Base-by-base conservation (phyloP, 2,329 filamentous ascomycete species). In the Pestalotiopsis fici region DNA sequence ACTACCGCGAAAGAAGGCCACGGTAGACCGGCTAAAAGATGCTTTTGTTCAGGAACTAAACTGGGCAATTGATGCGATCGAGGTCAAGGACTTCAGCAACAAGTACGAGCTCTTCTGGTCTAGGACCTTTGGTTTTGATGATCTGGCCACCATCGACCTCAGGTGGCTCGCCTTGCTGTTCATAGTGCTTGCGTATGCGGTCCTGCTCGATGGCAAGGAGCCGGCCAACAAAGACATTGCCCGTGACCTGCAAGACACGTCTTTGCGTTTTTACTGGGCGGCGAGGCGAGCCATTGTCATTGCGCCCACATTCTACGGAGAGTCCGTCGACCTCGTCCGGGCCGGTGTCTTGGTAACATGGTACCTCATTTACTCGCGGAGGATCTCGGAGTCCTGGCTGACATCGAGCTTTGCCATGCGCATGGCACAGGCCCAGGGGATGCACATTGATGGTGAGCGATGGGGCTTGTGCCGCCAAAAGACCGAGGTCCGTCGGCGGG, bases 371-470 rank as follows among this genome's bases (percentile, higher is more conserved):
- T 80, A 81, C 61, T 70, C 77, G n/a, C 72, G 78, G 31, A 75
- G 80, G 56, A 76, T 77, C 1, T 74, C 80, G 0, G 80, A 82
- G 67, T 76, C 76, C 4, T 82, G 80, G 80, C 74, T 82, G 1
- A 82, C 80, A 1, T 77, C 76, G 3, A 79, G 79, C 68, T 81
- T 82, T 56, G 80, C 80, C 1, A 79, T 81, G 70, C 78, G 80
- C 15, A 80, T 82, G 77, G 81, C 80, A 4, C 79, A 81, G 66
- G 80, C 79, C 0, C 80, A 82, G 64, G 80, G 80, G 0, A 81
- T 82, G 74, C 80, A 82, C 65, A 78, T 82, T 25, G 81, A 82
- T 67, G 80, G 80, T 7, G 78, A 79, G 66, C 73, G 77, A 18
- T 81, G 79, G 78, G 71, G 77, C 9, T 69, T 82, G 11, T 74